phyloP scores from a whole-genome alignment of 2,329 filamentous ascomycete species.

The Fusarium tuaranense region DNA sequence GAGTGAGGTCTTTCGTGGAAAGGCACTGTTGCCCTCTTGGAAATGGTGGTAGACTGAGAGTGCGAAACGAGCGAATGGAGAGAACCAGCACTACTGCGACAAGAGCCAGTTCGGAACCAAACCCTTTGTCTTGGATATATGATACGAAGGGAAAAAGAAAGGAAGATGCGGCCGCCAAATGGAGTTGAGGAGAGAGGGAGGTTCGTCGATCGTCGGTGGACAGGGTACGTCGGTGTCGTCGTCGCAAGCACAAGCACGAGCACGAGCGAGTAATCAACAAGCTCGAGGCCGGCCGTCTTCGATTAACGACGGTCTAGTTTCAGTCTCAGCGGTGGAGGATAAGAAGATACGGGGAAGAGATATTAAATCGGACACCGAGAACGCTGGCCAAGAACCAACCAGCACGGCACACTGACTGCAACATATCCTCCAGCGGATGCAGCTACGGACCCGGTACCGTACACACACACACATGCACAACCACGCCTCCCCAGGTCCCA shows the following conservation, averaged over 20 bases:
- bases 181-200: neutral
- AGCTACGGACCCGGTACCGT: slow-evolving; percentile 12
- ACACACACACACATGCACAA: slow-evolving; percentile 27
- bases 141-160: neutral
- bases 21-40: neutral
- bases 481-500: slow-evolving; percentile 17
- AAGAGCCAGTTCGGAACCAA: neutral
- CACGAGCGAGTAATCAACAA: slow-evolving; percentile 10
- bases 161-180: neutral
- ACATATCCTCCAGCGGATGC: slow-evolving; percentile 8
- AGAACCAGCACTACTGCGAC: neutral
- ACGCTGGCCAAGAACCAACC: slow-evolving; percentile 8
- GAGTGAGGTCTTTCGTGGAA: neutral
- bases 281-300: slow-evolving; percentile 9
- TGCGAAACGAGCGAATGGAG: neutral
- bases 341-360: slow-evolving; percentile 27
- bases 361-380: slow-evolving; percentile 27
- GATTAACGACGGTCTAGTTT: slow-evolving; percentile 20
- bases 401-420: slow-evolving; percentile 5
- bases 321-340: slow-evolving; percentile 14
- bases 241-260: slow-evolving; percentile 7
- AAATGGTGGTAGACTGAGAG: neutral
- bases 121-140: neutral
- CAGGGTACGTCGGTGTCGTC: slow-evolving; percentile 10
- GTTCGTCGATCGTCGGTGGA: neutral